Base-by-base conservation (phyloP, 305 asterid genomes). In the Fraxinus albicans region DNA sequence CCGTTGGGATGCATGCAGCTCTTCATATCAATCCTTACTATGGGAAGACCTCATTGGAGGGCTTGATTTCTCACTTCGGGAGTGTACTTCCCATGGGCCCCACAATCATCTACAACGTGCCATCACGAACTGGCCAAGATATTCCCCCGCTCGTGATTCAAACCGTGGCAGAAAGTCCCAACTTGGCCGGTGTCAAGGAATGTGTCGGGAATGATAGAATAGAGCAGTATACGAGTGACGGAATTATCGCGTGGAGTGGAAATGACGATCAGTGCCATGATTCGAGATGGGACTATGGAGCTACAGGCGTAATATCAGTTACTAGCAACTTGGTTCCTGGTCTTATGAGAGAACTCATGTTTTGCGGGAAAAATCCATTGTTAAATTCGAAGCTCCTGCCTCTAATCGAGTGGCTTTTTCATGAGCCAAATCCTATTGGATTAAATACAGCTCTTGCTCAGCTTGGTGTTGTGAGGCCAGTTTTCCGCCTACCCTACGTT, bases 1-100 rank as follows among this genome's bases (percentile, higher is more conserved):
- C 97, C 17, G 98, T 96, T 21, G 99, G 99, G 73, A 96, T 96
- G 99, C 99, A 94, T 67, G 98, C 94, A 2, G 98, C 99, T 27
- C 99, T 96, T 78, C 99, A 96, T 84, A 94, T 96, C 31, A 96
- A 96, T 82, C 99, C 99, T 73, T 96, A 96, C 90, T 96, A 96
- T 35, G 99, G 99, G 2, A 96, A 96, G 85, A 94, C 99, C 73
- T 96, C 98, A 80, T 58, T 90, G 27, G 94, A 92, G 78, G 99
- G 98, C 38, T 74, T 96, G 89, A 88, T 92, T 81, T 87, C 92
- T 85, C 99, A 96, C 83, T 96, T 96, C 7, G 87, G 93, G 2
- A 88, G 91, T 2, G 98, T 96, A 70, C 97, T 96, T 63, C 97
- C 92, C 19, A 96, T 96, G 99, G 99, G 99, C 77, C 98, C 99